Evolutionary conservation across 768 basidiomycete species (phyloP).

Genomic region (Lyophyllum shimeji): DNA sequence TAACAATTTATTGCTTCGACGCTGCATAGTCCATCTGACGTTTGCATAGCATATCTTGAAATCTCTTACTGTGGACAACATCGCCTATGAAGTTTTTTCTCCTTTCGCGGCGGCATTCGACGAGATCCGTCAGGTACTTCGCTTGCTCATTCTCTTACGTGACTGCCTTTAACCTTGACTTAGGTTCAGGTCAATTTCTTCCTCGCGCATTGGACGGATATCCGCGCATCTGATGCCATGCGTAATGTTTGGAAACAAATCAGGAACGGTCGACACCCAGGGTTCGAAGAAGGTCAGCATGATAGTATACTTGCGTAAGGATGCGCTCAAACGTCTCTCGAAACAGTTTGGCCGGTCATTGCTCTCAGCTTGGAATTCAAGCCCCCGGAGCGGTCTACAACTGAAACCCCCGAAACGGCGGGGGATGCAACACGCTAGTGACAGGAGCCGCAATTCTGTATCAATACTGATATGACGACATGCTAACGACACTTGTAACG

Average conservation of each 20-base stretch:
- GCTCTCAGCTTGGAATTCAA: conserved; percentile 62
- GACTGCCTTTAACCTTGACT: conserved; percentile 48
- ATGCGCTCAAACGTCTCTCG: conserved; percentile 8
- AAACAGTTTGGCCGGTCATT: conserved; percentile 66
- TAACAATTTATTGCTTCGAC: neutral
- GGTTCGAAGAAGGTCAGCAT: conserved; percentile 76
- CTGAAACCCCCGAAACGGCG: conserved; percentile 16
- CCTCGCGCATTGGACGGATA: conserved; percentile 78
- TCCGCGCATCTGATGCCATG: conserved; percentile 84
- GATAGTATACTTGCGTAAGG: neutral
- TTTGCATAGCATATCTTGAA: conserved; percentile 67
- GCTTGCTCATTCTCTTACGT: neutral
- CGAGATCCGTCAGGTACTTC: conserved; percentile 68
- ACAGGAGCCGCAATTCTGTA: neutral
- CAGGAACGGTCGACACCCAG: conserved; percentile 77
- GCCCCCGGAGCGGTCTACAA: conserved; percentile 27
- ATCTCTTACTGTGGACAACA: conserved; percentile 74
- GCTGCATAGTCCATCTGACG: neutral
- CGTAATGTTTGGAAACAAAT: conserved; percentile 84
- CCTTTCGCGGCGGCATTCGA: conserved; percentile 82
- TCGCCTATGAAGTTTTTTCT: conserved; percentile 84
- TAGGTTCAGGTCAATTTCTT: conserved; percentile 75
- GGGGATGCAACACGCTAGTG: conserved; percentile 10
- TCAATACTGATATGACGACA: neutral
- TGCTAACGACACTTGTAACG: neutral